Evolutionary conservation across 495 filamentous ascomycete species (phyloP), one percentile per base, ranked within the genome.

Genomic region (Niebla homalea): DNA sequence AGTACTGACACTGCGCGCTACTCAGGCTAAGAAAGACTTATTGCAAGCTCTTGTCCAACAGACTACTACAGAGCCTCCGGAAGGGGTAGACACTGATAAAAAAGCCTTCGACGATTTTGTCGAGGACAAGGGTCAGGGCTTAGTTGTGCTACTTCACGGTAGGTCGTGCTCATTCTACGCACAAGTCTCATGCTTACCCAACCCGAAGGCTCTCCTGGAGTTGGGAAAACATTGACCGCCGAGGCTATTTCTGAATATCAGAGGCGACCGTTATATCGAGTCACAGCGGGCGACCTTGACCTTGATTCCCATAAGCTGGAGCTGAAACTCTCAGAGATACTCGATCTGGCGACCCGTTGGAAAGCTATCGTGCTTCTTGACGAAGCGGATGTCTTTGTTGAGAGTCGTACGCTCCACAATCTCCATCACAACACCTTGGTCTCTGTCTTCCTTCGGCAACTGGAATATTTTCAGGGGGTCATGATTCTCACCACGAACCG

Each of bases 401-500:
- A 72, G 52, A 50, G 57, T 1, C 66, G 69, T 8, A 57, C 48
- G 29, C 48, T 58, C 4, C 51, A 60, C 15, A 64, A 68, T 49
- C 62, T 71, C 4, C 48, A 62, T 36, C 62, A 68, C 5, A 72
- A 74, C 51, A 64, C 62, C 23, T 59, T 74, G 16, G 71, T 74
- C 10, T 70, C 70, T 3, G 53, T 77, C 37, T 80, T 80, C 52
- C 63, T 80, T 0, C 62, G 78, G 6, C 56, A 63, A 0, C 60
- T 80, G 0, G 78, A 80, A 50, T 80, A 76, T 55, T 81, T 78
- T 54, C 52, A 66, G 2, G 77, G 77, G 10, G 76, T 80, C 19
- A 65, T 80, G 4, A 76, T 80, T 53, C 59, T 81, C 1, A 80
- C 77, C 0, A 78, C 75, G 1, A 81, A 79, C 57, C 57, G 60